Evolutionary conservation across 2,329 filamentous ascomycete species (phyloP), one percentile per base, ranked within the genome.

Genomic region (Ascocoryne sarcoides): DNA sequence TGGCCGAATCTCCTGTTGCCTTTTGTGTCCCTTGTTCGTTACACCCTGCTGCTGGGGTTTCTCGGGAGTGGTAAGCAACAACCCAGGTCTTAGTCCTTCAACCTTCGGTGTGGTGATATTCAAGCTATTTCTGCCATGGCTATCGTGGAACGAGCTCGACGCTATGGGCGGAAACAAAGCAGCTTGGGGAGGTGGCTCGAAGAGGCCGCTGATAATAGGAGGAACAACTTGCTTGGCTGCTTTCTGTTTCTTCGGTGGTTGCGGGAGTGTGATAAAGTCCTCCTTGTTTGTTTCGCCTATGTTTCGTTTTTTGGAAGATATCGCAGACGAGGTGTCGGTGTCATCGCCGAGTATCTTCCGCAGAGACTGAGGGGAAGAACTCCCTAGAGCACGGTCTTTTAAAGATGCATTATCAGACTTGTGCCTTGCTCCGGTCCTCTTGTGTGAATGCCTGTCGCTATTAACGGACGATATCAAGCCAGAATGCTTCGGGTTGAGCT

Each of bases 231-330:
- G 70, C 10, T 68, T 65, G 3, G 60, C 48, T 12, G 76, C 70
- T 55, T 76, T 79, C 50, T 76, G 75, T 54, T 79, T 80, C 64
- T 79, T 79, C 35, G 75, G 65, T 3, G 76, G 76, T 52, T 80
- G 75, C 1, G 77, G 77, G 12, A 81, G 63, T 54, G 80, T 76
- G 28, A 79, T 69, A 46, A 78, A 75, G 46, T 80, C 75, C 42
- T 81, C 77, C 48, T 77, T 76, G 42, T 62, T 63, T 19, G 67
- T 61, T 32, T 68, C 56, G 5, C 61, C 60, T 36, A 68, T 62
- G 20, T 64, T 65, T n/a, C 75, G 65, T 58, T 78, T 79, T 61
- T 76, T 79, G 37, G 63, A 67, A 5, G 49, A 41, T 20, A 46
- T 36, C 26, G 46, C 47, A n/a, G 50, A 46, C 8, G 49, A 40